phyloP scores from a whole-genome alignment of 306 rosid genomes.

The Comarum palustre region DNA sequence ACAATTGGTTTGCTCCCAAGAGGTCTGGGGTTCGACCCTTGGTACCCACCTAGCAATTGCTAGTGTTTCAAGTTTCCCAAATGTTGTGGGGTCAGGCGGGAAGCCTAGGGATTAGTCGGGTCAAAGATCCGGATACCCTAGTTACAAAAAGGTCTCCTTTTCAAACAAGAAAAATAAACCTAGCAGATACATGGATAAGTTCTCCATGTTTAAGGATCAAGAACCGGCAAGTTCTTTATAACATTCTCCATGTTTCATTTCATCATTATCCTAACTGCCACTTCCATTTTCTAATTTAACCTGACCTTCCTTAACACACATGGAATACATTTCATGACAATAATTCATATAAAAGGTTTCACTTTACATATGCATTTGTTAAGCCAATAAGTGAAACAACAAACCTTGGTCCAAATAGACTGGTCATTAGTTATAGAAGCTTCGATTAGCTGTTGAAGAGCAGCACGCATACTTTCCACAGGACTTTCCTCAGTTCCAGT shows the following conservation, averaged over 20 bases:
- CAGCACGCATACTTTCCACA: constrained; percentile 53
- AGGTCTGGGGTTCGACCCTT: no score
- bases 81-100: no score
- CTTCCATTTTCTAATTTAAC: neutral
- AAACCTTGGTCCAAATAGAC: constrained; percentile 84
- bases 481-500: constrained; percentile 66
- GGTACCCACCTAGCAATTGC: no score
- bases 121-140: no score
- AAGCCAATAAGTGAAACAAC: constrained; percentile 19
- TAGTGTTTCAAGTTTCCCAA: no score
- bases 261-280: neutral
- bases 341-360: neutral
- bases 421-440: constrained; percentile 66
- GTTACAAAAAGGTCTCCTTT: no score
- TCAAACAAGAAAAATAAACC: neutral
- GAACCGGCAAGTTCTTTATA: neutral
- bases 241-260: neutral
- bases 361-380: neutral
- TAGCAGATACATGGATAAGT: neutral
- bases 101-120: no score
- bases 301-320: neutral
- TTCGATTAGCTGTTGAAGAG: constrained; percentile 83
- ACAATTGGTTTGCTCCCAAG: no score
- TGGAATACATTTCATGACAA: neutral
- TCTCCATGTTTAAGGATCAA: neutral